A percentile compares a stretch with the other conserved stretches of the same genome.
phyloP scores from a whole-genome alignment of 2,329 filamentous ascomycete species.

The Phaeophleospora eucalypticola region DNA sequence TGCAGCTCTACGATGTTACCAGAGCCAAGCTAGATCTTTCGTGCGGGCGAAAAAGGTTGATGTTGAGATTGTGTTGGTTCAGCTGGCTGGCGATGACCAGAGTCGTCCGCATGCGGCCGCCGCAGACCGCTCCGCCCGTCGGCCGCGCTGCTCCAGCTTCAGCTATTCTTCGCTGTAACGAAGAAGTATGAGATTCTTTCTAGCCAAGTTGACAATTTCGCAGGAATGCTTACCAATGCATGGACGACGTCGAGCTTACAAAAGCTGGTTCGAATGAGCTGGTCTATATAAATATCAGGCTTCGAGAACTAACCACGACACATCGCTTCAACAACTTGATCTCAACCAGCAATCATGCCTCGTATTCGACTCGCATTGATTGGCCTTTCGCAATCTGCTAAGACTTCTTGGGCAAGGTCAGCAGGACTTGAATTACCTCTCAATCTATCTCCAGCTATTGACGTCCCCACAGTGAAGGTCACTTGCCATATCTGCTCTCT shows the following conservation, averaged over 20 bases:
- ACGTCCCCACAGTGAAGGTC: slow-evolving; percentile 38
- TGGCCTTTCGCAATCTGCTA: slow-evolving; percentile 53
- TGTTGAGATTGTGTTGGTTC: background rate
- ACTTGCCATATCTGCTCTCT: slow-evolving; percentile 57
- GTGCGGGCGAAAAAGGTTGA: background rate
- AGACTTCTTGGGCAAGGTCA: slow-evolving; percentile 50
- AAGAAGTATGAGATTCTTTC: too few relatives aligned
- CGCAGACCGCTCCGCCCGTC: background rate
- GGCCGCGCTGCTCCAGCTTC: too few relatives aligned
- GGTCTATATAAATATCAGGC: too few relatives aligned
- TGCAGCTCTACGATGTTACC: too few relatives aligned
- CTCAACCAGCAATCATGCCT: slow-evolving; percentile 36
- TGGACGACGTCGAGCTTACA: too few relatives aligned
- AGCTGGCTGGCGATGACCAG: background rate
- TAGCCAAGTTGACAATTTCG: too few relatives aligned
- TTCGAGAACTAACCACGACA: background rate
- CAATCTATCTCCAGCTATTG: background rate
- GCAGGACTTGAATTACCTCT: background rate
- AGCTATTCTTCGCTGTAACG: background rate
- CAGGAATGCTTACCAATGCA: too few relatives aligned
- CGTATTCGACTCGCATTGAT: slow-evolving; percentile 56
- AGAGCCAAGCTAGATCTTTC: too few relatives aligned
- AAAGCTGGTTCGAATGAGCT: too few relatives aligned
- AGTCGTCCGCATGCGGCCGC: background rate
- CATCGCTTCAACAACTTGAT: background rate